Percentiles rank a stretch among this genome's conserved stretches.
Evolutionary conservation across 2,329 filamentous ascomycete species (phyloP).

Genomic region (Beauveria pseudobassiana): DNA sequence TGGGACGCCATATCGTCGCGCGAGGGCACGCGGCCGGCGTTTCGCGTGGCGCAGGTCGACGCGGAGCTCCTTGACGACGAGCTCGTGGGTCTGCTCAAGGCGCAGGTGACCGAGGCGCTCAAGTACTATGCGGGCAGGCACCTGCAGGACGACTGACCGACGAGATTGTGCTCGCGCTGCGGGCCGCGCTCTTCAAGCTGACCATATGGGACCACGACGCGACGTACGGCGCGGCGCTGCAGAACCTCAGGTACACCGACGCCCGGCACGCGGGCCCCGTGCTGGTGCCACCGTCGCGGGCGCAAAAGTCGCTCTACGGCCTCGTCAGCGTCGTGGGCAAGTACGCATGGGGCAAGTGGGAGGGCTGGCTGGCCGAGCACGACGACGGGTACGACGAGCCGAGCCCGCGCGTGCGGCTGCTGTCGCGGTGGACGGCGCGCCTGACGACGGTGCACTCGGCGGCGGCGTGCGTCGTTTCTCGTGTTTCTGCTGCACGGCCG

Average conservation of each 20-base stretch:
- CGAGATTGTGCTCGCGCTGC: constrained; percentile 72
- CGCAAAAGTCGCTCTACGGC: constrained; percentile 81
- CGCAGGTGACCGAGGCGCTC: constrained; percentile 78
- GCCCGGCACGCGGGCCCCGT: constrained; percentile 59
- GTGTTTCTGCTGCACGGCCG: constrained; percentile 86
- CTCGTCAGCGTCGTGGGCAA: constrained; percentile 77
- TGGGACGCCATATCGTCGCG: constrained; percentile 69
- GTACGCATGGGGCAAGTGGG: constrained; percentile 90
- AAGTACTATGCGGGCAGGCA: constrained; percentile 74
- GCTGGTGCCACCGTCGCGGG: constrained; percentile 62
- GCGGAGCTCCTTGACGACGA: constrained; percentile 93
- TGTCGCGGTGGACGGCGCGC: constrained; percentile 63
- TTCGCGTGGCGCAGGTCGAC: constrained; percentile 92
- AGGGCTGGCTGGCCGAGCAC: constrained; percentile 71
- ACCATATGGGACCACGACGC: constrained; percentile 95
- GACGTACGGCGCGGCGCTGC: constrained; percentile 85
- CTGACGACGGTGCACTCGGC: constrained; percentile 70
- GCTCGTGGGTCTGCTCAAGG: constrained; percentile 74
- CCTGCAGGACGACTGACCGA: constrained; percentile 77
- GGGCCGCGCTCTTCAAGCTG: constrained; percentile 83
- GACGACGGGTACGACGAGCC: constrained; percentile 67
- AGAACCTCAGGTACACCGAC: constrained; percentile 86
- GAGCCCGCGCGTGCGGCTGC: constrained; percentile 39
- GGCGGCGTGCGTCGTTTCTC: constrained; percentile 80
- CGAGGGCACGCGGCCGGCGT: constrained; percentile 75